These are phyloP conservation scores for Ascomycota sp. DNA, from an alignment of 2,329 filamentous ascomycete species.

Conservation along the genomic window DNA sequence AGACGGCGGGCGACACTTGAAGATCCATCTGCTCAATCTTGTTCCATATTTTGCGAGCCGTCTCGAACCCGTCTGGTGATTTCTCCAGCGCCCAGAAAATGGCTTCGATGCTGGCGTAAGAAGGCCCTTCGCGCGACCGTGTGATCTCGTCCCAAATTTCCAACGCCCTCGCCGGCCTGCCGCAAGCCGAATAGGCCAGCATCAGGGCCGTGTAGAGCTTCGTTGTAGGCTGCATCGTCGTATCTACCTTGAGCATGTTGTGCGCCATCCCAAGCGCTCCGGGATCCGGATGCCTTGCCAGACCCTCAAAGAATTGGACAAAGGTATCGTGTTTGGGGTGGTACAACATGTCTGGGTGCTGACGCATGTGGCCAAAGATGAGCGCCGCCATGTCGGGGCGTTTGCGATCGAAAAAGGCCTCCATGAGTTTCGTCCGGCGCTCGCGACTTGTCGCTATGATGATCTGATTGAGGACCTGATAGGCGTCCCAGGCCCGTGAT, in stretches of 20 bases:
- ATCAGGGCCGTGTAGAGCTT: constrained; percentile 67
- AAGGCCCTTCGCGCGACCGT: constrained; percentile 68
- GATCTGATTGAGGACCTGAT: constrained; percentile 43
- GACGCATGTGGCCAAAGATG: constrained; percentile 88
- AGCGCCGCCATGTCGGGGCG: constrained; percentile 70
- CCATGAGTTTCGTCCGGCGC: constrained; percentile 55
- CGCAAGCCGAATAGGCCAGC: constrained; percentile 59
- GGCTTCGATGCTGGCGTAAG: constrained; percentile 59
- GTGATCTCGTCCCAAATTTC: constrained; percentile 72
- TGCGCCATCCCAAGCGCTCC: constrained; percentile 58
- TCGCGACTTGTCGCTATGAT: constrained; percentile 45
- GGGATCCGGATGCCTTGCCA: constrained; percentile 31
- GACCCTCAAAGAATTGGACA: constrained; percentile 53
- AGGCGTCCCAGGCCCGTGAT: constrained; percentile 41
- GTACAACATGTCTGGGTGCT: constrained; percentile 39
- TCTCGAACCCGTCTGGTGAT: constrained; percentile 32
- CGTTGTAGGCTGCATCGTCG: constrained; percentile 58
- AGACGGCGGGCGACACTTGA: constrained; percentile 52
- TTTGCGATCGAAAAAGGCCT: constrained; percentile 55
- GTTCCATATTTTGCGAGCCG: constrained; percentile 48
- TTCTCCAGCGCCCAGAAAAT: constrained; percentile 62
- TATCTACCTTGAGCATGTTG: constrained; percentile 88
- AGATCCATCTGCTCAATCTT: constrained; percentile 57
- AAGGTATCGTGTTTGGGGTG: constrained; percentile 60
- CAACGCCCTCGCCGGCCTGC: constrained; percentile 43